phyloP scores from a whole-genome alignment of 495 filamentous ascomycete species.

The Platismatia glauca region DNA sequence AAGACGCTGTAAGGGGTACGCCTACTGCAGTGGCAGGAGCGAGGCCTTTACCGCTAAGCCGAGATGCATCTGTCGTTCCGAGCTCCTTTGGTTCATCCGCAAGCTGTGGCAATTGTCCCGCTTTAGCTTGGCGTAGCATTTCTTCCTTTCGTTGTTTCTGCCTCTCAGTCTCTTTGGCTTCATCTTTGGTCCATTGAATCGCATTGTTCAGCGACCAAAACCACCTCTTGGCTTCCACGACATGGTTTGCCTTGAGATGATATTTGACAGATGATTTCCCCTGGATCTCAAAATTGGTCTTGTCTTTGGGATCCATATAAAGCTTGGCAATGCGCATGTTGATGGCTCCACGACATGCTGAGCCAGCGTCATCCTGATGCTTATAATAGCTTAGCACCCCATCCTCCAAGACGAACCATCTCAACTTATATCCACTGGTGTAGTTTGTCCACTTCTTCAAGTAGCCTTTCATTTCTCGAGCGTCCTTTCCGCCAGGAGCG shows the following conservation, averaged over 20 bases:
- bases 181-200: conserved; percentile 96
- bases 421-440: conserved; percentile 85
- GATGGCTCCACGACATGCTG: conserved; percentile 91
- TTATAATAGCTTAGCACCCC: conserved; percentile 98
- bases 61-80: conserved; percentile 30
- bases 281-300: conserved; percentile 92
- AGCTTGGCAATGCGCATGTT: conserved; percentile 96
- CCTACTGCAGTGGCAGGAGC: conserved; percentile 33
- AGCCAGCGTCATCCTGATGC: conserved; percentile 88
- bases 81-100: conserved; percentile 12
- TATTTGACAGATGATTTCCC: conserved; percentile 99
- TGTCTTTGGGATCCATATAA: conserved; percentile 92
- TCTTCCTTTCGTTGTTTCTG: conserved; percentile 65
- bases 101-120: conserved; percentile 30
- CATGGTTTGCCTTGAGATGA: conserved; percentile 90
- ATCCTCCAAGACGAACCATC: conserved; percentile 97
- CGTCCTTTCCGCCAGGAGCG: conserved; percentile 66
- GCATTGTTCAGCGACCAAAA: conserved; percentile 98
- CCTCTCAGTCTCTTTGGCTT: conserved; percentile 79
- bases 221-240: conserved; percentile 88
- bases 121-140: conserved; percentile 62
- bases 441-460: conserved; percentile 99
- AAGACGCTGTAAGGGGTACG: conserved; percentile 35
- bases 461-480: conserved; percentile 95
- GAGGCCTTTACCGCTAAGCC: conserved; percentile 34